These are phyloP conservation scores for Wickerhamomyces ciferrii DNA, from an alignment of 805 yeast genomes.

Conservation along the genomic window DNA sequence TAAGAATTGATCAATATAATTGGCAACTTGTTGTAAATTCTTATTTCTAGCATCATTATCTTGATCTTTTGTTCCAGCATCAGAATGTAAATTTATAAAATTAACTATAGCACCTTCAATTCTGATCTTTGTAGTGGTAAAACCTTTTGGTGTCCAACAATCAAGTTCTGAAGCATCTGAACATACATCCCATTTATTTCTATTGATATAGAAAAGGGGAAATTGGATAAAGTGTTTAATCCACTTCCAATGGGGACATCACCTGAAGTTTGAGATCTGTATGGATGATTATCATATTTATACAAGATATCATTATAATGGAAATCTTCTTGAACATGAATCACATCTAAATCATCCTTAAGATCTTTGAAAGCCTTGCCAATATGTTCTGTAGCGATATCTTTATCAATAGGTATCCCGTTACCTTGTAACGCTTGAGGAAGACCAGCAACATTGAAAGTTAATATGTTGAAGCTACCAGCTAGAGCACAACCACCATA, in stretches of 20 bases:
- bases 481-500: not conserved
- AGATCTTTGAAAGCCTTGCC: not conserved
- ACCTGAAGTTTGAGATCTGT: slow-evolving; percentile 6
- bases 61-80: slow-evolving; percentile 6
- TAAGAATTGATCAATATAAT: slow-evolving; percentile 3
- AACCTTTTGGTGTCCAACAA: slow-evolving; percentile 8
- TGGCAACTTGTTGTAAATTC: slow-evolving; percentile 6
- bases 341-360: slow-evolving; percentile 1
- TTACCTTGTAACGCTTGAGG: slow-evolving; percentile 5
- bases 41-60: slow-evolving; percentile 6
- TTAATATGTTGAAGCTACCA: slow-evolving; percentile 1
- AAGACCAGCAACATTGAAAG: slow-evolving; percentile 9
- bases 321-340: slow-evolving; percentile 9
- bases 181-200: slow-evolving; percentile 6
- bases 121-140: slow-evolving; percentile 5
- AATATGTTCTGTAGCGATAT: not conserved
- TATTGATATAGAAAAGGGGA: slow-evolving; percentile 4
- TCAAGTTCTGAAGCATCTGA: slow-evolving; percentile 7
- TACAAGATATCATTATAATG: slow-evolving; percentile 6
- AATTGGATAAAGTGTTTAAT: slow-evolving; percentile 6
- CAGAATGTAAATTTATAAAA: slow-evolving; percentile 7
- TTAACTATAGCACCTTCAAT: slow-evolving; percentile 3
- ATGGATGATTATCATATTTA: slow-evolving; percentile 5
- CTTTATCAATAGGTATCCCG: not conserved
- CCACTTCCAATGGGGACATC: slow-evolving; percentile 6